Evolutionary conservation across 768 basidiomycete species (phyloP), one percentile per base, ranked within the genome.

Genomic region (Cystoderma amianthinum): DNA sequence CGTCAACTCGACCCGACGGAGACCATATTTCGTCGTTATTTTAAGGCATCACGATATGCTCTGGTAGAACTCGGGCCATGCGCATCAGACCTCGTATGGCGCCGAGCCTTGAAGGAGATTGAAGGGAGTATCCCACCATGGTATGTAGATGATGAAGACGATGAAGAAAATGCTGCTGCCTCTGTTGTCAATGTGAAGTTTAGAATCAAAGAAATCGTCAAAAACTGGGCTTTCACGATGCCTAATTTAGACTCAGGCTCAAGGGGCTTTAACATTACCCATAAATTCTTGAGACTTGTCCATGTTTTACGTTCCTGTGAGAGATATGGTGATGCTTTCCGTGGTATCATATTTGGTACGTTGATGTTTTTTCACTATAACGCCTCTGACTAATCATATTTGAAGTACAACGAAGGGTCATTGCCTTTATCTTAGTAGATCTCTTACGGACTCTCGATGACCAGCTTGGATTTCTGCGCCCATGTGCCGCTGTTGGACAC

Each of bases 11-110:
- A 76, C 54, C 60, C 61, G 3, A 57, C 55, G 18, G 68, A 67
- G 37, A 37, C 50, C 4, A 45, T 67, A 21, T 67, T 68, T 44
- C 57, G 48, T 33, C 64, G 61, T 24, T 57, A 76, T 32, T 75
- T 78, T 52, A 62, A 54, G 32, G 62, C 68, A 19, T 74, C 80
- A 9, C 67, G 64, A 15, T 55, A 60, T 48, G 69, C 69, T 15
- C 57, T 73, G 24, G 52, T 57, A 19, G 76, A 85, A 51, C 53
- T 89, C 21, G 87, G 87, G 5, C 48, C 70, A 25, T 87, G 81
- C 48, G 85, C 82, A 36, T 68, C 79, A 25, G 83, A 88, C 48
- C 61, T 86, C 24, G 62, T 82, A 37, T 89, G 83, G 85, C 68
- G 79, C 47, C 70, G 69, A 32, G 70, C 70, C 16, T 47, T 74